A percentile compares a stretch with the other conserved stretches of the same genome.
phyloP scores from a whole-genome alignment of 768 basidiomycete genomes.

The Chalciporus pseudorubinellus region DNA sequence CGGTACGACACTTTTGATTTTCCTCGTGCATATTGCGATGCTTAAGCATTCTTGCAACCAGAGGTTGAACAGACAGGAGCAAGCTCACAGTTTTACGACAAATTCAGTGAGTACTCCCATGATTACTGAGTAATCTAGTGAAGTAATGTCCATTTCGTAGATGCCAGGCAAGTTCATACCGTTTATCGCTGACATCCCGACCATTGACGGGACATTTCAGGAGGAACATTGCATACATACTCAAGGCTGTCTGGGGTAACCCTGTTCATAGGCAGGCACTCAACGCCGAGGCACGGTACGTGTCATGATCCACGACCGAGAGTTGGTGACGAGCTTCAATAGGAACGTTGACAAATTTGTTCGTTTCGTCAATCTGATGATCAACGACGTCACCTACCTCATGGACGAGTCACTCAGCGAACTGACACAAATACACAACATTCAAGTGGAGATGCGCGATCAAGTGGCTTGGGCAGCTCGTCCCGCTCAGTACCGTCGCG shows the following conservation, averaged over 20 bases:
- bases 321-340: conserved; percentile 7
- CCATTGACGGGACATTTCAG: conserved; percentile 39
- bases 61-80: conserved; percentile 98
- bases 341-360: conserved; percentile 93
- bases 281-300: conserved; percentile 72
- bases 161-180: conserved; percentile 46
- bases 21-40: background rate
- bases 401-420: conserved; percentile 95
- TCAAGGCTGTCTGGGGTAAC: conserved; percentile 92
- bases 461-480: conserved; percentile 63
- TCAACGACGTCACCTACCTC: conserved; percentile 98
- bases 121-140: conserved; percentile 4
- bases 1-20: conserved; percentile 46
- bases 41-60: conserved; percentile 30
- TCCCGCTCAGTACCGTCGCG: conserved; percentile 72
- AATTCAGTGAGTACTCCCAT: conserved; percentile 71
- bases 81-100: conserved; percentile 98
- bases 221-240: conserved; percentile 82
- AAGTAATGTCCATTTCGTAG: conserved; percentile 29
- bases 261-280: conserved; percentile 85
- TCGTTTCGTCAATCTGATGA: conserved; percentile 94
- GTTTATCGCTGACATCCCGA: background rate
- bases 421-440: conserved; percentile 81
- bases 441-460: conserved; percentile 84
- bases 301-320: background rate